Percentiles rank a stretch among this genome's conserved stretches.
phyloP scores from a whole-genome alignment of 306 rosid species.

The Prunus mume region DNA sequence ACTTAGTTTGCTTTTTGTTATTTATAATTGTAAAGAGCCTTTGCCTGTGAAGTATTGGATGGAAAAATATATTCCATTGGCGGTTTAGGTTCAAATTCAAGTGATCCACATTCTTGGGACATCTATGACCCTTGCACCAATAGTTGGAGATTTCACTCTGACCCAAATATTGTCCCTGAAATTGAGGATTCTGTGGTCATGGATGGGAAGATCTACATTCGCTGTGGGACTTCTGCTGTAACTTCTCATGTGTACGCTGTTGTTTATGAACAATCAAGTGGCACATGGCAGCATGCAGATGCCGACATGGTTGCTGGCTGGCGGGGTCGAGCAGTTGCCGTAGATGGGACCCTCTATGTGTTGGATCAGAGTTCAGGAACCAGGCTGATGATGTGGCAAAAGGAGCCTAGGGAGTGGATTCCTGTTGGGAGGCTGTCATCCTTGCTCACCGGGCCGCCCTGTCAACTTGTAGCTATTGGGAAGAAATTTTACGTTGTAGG shows the following conservation, averaged over 20 bases:
- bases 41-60: constrained; percentile 64
- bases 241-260: constrained; percentile 51
- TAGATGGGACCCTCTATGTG: constrained; percentile 54
- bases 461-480: constrained; percentile 72
- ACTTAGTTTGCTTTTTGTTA: not conserved
- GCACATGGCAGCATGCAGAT: constrained; percentile 75
- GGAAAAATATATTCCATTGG: constrained; percentile 77
- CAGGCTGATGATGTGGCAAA: constrained; percentile 69
- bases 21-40: not conserved
- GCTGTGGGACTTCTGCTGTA: constrained; percentile 45
- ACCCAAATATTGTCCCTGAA: constrained; percentile 55
- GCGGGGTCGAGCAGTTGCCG: constrained; percentile 84
- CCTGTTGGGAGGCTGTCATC: constrained; percentile 71
- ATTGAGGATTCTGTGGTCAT: constrained; percentile 70
- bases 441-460: constrained; percentile 78
- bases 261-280: constrained; percentile 73
- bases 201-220: constrained; percentile 44
- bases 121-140: constrained; percentile 53
- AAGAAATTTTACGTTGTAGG: constrained; percentile 63
- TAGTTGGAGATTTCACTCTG: constrained; percentile 53
- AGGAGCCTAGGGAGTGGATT: constrained; percentile 60
- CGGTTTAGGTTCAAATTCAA: constrained; percentile 67
- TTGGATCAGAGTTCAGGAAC: constrained; percentile 79
- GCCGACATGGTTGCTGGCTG: constrained; percentile 77
- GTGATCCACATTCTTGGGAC: constrained; percentile 78